A percentile compares a stretch with the other conserved stretches of the same genome.
Conservation (phyloP, 805 yeast genomes). For the Komagataella kurtzmanii region DNA sequence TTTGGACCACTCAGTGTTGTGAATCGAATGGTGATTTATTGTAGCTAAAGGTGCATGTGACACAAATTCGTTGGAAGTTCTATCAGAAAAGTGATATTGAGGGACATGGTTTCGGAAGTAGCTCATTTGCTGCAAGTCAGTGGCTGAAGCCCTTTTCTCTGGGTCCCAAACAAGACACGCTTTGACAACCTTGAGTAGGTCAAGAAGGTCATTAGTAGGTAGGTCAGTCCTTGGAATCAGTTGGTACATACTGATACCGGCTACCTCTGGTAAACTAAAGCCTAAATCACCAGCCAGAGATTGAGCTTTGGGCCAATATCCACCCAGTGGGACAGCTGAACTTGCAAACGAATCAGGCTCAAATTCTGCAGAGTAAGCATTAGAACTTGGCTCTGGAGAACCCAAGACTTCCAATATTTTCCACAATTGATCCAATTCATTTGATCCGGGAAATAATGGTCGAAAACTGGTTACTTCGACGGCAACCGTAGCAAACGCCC, state of each 20-base stretch:
- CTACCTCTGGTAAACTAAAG: constrained; percentile 38
- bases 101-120: constrained; percentile 30
- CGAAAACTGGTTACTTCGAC: constrained; percentile 56
- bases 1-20: background rate
- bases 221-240: constrained; percentile 33
- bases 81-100: background rate
- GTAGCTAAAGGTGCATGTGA: background rate
- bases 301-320: constrained; percentile 58
- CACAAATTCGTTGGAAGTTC: background rate
- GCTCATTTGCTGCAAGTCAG: constrained; percentile 30
- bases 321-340: constrained; percentile 39
- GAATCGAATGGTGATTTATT: background rate
- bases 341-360: constrained; percentile 7
- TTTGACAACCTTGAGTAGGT: constrained; percentile 26
- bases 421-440: constrained; percentile 70
- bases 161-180: constrained; percentile 73
- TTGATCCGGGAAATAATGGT: constrained; percentile 77
- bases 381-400: constrained; percentile 34
- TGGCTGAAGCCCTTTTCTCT: constrained; percentile 38
- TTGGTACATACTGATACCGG: constrained; percentile 32
- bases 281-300: constrained; percentile 39
- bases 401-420: constrained; percentile 60
- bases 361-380: constrained; percentile 4
- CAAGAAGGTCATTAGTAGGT: constrained; percentile 17
- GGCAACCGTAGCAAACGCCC: constrained; percentile 81